Evolutionary conservation across 192 early-diverging fungal species (phyloP), one percentile per base, ranked within the genome.

Genomic region (Mortierella claussenii): DNA sequence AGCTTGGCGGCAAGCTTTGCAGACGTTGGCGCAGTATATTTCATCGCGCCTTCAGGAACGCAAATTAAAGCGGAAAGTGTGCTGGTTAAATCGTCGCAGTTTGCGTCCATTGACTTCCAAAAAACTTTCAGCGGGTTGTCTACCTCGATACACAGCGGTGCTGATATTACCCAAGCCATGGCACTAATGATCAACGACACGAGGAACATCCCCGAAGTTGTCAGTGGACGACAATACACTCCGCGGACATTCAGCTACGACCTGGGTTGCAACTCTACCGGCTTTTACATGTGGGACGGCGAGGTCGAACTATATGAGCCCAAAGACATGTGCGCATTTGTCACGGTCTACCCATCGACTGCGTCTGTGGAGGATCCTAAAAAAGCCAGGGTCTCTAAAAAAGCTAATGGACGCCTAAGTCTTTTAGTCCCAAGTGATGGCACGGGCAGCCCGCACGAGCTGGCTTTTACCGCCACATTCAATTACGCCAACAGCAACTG

Each of bases 321-420:
- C 23, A 27, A 62, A 10, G 49, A 8, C 27, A 45, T 46, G 15
- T 62, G 60, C 26, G 24, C 60, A n/a, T n/a, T n/a, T n/a, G n/a
- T n/a, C n/a, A n/a, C n/a, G n/a, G n/a, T n/a, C n/a, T n/a, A n/a
- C n/a, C n/a, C n/a, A n/a, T n/a, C n/a, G n/a, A n/a, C n/a, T n/a
- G n/a, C n/a, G n/a, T n/a, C n/a, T n/a, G n/a, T n/a, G n/a, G n/a
- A n/a, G n/a, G n/a, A n/a, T n/a, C n/a, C n/a, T n/a, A n/a, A n/a
- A n/a, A n/a, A n/a, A n/a, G n/a, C n/a, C n/a, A n/a, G n/a, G n/a
- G n/a, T n/a, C n/a, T n/a, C n/a, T n/a, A n/a, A n/a, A n/a, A n/a
- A n/a, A n/a, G n/a, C n/a, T n/a, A n/a, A n/a, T n/a, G n/a, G n/a
- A n/a, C n/a, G n/a, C n/a, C n/a, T n/a, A n/a, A n/a, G n/a, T n/a